These are phyloP conservation scores for Taxillus chinensis DNA, from an alignment of 164 flowering plant genomes.

Conservation along the genomic window DNA sequence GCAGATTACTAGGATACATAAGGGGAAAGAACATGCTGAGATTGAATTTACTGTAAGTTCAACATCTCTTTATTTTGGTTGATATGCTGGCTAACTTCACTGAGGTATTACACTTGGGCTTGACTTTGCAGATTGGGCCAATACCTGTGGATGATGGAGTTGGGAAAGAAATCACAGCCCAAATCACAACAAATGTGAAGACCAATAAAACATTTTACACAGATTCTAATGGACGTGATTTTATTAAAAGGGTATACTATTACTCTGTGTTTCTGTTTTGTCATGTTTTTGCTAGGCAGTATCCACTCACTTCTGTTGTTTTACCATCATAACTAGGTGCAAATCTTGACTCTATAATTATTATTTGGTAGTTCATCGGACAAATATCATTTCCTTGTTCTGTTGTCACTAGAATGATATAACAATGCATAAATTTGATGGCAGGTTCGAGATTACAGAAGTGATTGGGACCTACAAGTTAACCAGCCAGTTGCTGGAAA, in stretches of 20 bases:
- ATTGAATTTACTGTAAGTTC: slow-evolving; percentile 63
- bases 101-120: neutral
- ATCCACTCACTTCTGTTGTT: neutral
- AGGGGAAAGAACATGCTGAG: slow-evolving; percentile 77
- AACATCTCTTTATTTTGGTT: slow-evolving; percentile 1
- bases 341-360: neutral
- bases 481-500: slow-evolving; percentile 2
- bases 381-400: too few species aligned
- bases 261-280: neutral
- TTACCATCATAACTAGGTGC: neutral
- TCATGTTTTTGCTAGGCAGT: neutral
- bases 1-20: slow-evolving; percentile 79
- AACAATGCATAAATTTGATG: neutral
- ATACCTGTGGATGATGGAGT: neutral
- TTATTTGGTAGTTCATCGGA: neutral
- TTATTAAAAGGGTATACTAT: neutral
- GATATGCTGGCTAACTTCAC: neutral
- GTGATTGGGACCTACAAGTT: neutral
- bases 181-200: neutral
- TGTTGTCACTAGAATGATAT: too few species aligned
- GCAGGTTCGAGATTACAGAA: slow-evolving; percentile 4
- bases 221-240: neutral
- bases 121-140: neutral
- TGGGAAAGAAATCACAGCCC: neutral
- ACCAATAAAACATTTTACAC: neutral